phyloP scores from a whole-genome alignment of 108 stramenopile species.

The Fragilaria radians region DNA sequence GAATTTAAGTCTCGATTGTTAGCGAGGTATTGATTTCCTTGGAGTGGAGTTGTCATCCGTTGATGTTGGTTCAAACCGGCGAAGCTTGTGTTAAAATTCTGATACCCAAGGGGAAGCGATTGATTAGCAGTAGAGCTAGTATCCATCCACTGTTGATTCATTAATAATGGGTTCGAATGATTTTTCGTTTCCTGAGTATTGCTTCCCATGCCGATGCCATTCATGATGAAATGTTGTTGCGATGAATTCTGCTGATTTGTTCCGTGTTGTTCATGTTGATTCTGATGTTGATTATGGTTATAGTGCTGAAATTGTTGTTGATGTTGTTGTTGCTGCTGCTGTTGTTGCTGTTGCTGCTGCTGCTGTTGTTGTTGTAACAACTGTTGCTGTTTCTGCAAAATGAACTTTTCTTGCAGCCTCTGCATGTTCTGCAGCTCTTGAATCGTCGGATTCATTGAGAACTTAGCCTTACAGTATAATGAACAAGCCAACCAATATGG shows the following conservation, averaged over 20 bases:
- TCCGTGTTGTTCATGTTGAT: too few relatives aligned
- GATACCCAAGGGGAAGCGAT: background rate
- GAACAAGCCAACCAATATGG: too few relatives aligned
- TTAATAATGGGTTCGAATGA: background rate
- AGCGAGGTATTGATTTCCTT: background rate
- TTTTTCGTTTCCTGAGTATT: background rate
- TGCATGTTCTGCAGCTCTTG: too few relatives aligned
- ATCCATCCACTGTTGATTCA: constrained; percentile 9
- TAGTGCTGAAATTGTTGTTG: too few relatives aligned
- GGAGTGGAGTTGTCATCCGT: background rate
- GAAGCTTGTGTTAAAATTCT: constrained; percentile 1
- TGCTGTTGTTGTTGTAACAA: constrained; percentile 4
- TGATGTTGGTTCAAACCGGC: background rate
- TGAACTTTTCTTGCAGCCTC: too few relatives aligned
- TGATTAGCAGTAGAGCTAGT: too few relatives aligned
- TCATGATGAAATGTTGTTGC: background rate
- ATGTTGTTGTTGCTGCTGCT: too few relatives aligned
- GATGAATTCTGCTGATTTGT: background rate
- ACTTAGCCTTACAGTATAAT: too few relatives aligned
- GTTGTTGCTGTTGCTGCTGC: background rate
- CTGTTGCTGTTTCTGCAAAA: constrained; percentile 5
- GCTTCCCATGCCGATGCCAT: background rate
- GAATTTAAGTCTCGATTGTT: background rate
- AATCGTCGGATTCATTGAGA: too few relatives aligned
- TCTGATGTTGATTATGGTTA: too few relatives aligned